These are phyloP conservation scores for Nitzschia sp. DNA, from an alignment of 108 stramenopile genomes.

Conservation along the genomic window DNA sequence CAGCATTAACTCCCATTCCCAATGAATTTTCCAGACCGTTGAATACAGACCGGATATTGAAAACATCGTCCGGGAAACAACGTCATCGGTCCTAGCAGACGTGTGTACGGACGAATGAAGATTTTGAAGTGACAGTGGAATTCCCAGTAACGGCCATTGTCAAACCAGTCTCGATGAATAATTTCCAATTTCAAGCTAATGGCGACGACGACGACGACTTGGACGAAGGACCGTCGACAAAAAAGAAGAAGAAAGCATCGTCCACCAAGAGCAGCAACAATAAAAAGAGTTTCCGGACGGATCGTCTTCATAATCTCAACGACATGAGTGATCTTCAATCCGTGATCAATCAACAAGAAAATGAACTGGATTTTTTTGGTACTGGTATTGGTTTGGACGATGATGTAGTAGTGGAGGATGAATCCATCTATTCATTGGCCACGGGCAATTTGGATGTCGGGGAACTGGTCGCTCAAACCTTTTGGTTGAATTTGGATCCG, in stretches of 20 bases:
- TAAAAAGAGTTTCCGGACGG: neutral
- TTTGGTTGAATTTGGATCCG: slow-evolving; percentile 79
- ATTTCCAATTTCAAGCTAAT: neutral
- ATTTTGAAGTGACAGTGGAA: slow-evolving; percentile 72
- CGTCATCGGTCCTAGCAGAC: slow-evolving; percentile 42
- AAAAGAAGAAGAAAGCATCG: neutral
- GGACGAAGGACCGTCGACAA: too few species aligned
- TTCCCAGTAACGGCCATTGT: slow-evolving; percentile 62
- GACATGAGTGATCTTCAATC: slow-evolving; percentile 17
- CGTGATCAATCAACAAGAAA: slow-evolving; percentile 2
- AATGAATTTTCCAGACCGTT: slow-evolving; percentile 53
- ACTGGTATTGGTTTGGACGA: slow-evolving; percentile 45
- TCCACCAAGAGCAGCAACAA: slow-evolving; percentile 7
- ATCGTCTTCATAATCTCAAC: slow-evolving; percentile 4
- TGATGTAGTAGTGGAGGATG: slow-evolving; percentile 81
- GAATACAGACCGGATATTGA: slow-evolving; percentile 32
- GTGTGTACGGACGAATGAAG: slow-evolving; percentile 84
- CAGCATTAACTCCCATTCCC: neutral
- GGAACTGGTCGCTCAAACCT: slow-evolving; percentile 81
- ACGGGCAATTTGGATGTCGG: slow-evolving; percentile 79
- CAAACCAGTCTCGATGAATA: slow-evolving; percentile 45
- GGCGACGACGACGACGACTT: neutral
- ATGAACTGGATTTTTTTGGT: too few species aligned
- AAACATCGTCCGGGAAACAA: slow-evolving; percentile 6
- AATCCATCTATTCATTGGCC: slow-evolving; percentile 60